A percentile compares a stretch with the other conserved stretches of the same genome.
phyloP scores from a whole-genome alignment of 2,329 filamentous ascomycete genomes.

The Fusarium solani-melongenae region DNA sequence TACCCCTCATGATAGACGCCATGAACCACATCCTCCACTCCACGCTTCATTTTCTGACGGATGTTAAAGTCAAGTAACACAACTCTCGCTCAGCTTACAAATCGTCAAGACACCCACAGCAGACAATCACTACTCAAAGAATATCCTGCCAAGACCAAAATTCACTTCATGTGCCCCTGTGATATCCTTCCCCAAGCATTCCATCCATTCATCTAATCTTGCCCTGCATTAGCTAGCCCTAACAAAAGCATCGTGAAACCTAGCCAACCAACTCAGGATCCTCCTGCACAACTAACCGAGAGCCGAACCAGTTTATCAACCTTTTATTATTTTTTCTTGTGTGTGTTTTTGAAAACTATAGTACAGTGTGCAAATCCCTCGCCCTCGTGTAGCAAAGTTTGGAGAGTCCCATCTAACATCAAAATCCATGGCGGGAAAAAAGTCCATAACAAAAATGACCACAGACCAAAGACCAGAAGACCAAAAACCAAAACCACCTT shows the following conservation, averaged over 20 bases:
- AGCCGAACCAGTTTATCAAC: conserved; percentile 16
- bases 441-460: neutral
- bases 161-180: neutral
- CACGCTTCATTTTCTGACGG: neutral
- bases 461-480: conserved; percentile 11
- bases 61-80: neutral
- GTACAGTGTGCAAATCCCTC: conserved; percentile 36
- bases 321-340: conserved; percentile 36
- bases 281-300: neutral
- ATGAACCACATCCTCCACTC: neutral
- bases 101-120: neutral
- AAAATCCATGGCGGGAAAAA: conserved; percentile 26
- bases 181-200: neutral
- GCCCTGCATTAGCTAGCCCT: conserved; percentile 32
- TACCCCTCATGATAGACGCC: neutral
- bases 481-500: conserved; percentile 35
- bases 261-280: neutral
- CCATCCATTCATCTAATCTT: neutral
- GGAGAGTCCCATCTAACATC: conserved; percentile 40
- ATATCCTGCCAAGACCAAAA: neutral
- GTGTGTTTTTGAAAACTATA: conserved; percentile 30
- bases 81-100: neutral
- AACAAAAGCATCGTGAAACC: conserved; percentile 11
- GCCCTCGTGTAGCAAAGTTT: conserved; percentile 23
- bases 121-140: neutral